A percentile compares a stretch with the other conserved stretches of the same genome.
Conservation (phyloP, 2,329 filamentous ascomycete genomes). For the Colletotrichum sp. region DNA sequence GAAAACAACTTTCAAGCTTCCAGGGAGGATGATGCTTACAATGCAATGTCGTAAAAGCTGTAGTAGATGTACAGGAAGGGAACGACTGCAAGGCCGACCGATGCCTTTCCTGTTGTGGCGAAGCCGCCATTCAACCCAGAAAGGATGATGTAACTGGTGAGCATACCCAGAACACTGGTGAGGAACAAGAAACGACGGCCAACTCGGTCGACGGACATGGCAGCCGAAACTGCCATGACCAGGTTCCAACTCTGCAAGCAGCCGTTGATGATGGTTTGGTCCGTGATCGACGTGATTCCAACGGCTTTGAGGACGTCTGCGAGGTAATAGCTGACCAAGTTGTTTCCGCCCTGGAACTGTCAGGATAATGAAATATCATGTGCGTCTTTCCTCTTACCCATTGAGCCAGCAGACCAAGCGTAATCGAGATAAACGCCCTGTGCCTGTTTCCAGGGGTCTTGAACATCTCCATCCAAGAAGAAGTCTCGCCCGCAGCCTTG, state of each 20-base stretch:
- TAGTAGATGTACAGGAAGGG: constrained; percentile 48
- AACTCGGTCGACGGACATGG: constrained; percentile 29
- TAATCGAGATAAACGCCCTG: constrained; percentile 29
- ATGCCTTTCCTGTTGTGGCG: constrained; percentile 30
- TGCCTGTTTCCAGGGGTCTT: constrained; percentile 23
- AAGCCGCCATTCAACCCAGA: constrained; percentile 43
- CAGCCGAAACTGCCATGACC: constrained; percentile 30
- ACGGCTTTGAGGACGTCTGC: constrained; percentile 26
- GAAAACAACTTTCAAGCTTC: rapidly evolving
- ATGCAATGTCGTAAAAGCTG: constrained; percentile 32
- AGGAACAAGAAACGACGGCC: constrained; percentile 28
- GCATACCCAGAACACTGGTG: constrained; percentile 24
- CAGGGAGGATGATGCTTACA: not conserved
- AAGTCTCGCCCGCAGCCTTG: not conserved
- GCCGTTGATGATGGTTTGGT: constrained; percentile 32
- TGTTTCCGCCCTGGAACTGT: constrained; percentile 24
- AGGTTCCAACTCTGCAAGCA: constrained; percentile 29
- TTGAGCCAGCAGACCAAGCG: constrained; percentile 38
- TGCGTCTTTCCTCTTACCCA: constrained; percentile 23
- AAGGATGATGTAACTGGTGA: constrained; percentile 41
- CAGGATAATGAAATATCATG: too few species aligned
- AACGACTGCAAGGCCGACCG: constrained; percentile 39
- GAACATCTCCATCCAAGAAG: constrained; percentile 45
- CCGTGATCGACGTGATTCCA: constrained; percentile 31
- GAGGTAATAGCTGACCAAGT: constrained; percentile 36